Evolutionary conservation across 1,284 basidiomycete species (phyloP).

Genomic region (Cronartium ribicola): DNA sequence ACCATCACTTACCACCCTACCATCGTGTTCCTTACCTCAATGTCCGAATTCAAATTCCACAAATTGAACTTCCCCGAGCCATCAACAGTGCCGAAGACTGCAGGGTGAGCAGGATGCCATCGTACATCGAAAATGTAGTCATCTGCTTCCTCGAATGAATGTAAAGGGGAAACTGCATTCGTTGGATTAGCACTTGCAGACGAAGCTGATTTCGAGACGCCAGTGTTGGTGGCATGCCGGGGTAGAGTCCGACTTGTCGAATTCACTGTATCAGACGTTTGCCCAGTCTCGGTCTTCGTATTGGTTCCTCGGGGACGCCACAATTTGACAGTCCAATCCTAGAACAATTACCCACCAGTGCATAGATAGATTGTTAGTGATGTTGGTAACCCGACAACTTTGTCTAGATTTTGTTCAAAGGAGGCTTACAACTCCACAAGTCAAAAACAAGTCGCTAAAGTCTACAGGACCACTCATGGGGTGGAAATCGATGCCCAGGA

Average conservation of each 20-base stretch:
- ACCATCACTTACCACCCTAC: background rate
- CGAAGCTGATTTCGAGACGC: constrained; percentile 15
- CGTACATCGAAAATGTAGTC: constrained; percentile 99
- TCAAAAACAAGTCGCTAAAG: constrained; percentile 90
- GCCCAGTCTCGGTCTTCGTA: constrained; percentile 35
- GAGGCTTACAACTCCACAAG: constrained; percentile 61
- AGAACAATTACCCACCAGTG: background rate
- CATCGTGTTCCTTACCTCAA: constrained; percentile 65
- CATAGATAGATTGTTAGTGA: too few species aligned
- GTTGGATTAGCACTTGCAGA: constrained; percentile 34
- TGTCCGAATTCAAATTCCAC: constrained; percentile 91
- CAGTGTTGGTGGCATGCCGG: constrained; percentile 17
- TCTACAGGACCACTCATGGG: constrained; percentile 80
- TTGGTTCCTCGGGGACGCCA: constrained; percentile 66
- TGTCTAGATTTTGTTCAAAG: too few species aligned
- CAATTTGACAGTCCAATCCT: constrained; percentile 90
- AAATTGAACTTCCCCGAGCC: constrained; percentile 90
- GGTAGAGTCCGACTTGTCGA: constrained; percentile 5
- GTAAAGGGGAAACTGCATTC: constrained; percentile 65
- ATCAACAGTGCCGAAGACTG: constrained; percentile 86
- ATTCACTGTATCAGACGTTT: constrained; percentile 20
- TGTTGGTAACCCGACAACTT: too few species aligned
- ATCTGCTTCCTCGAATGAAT: constrained; percentile 91
- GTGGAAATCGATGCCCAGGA: constrained; percentile 92
- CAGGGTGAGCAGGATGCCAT: constrained; percentile 94